Evolutionary conservation across 495 filamentous ascomycete genomes (phyloP).

Genomic region (Trichoderma virens): DNA sequence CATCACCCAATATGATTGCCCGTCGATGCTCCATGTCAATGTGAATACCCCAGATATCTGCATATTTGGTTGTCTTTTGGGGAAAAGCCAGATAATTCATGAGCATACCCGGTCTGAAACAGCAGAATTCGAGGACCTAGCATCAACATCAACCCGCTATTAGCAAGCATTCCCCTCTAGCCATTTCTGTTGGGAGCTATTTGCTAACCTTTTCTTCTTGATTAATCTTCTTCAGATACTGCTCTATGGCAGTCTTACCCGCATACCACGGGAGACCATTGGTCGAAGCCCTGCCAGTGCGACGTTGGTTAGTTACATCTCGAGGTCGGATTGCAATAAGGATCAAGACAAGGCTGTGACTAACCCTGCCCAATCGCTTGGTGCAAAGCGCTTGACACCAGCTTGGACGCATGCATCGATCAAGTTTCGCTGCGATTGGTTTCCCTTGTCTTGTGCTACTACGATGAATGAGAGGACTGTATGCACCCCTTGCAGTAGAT

Average conservation of each 20-base stretch:
- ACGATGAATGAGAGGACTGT: slow-evolving; percentile 49
- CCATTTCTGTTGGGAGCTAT: slow-evolving; percentile 14
- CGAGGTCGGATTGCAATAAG: background rate
- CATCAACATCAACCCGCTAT: background rate
- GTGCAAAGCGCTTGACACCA: slow-evolving; percentile 50
- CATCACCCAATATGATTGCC: slow-evolving; percentile 27
- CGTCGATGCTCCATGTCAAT: slow-evolving; percentile 38
- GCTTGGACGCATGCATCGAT: slow-evolving; percentile 47
- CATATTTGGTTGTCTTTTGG: slow-evolving; percentile 39
- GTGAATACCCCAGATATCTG: slow-evolving; percentile 39
- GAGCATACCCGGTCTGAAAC: slow-evolving; percentile 52
- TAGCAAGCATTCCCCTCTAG: background rate
- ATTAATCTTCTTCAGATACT: slow-evolving; percentile 47
- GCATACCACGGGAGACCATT: slow-evolving; percentile 39
- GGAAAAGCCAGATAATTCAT: slow-evolving; percentile 46
- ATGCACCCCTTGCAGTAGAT: slow-evolving; percentile 39
- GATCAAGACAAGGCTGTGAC: background rate
- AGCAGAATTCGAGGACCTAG: slow-evolving; percentile 49
- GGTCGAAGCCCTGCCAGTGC: slow-evolving; percentile 15
- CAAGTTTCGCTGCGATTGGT: slow-evolving; percentile 33
- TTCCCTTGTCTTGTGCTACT: slow-evolving; percentile 26
- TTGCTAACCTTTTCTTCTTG: slow-evolving; percentile 41
- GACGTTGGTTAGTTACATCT: background rate
- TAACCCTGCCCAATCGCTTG: slow-evolving; percentile 34
- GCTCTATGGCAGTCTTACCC: slow-evolving; percentile 37